Percentiles rank a stretch among this genome's conserved stretches.
Evolutionary conservation across 305 asterid genomes (phyloP).

Genomic region (Fraxinus paxiana): DNA sequence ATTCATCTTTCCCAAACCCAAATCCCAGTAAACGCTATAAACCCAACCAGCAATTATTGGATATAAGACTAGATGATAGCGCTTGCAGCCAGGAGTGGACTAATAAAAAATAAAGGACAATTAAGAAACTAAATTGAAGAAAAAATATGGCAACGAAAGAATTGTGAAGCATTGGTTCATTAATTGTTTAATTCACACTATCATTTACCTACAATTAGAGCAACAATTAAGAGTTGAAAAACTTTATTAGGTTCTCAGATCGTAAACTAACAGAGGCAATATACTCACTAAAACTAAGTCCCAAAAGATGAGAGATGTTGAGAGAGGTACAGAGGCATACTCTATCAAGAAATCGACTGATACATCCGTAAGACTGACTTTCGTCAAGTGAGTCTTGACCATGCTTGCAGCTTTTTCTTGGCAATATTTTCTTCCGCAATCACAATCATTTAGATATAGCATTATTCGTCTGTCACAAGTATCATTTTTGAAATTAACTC

Average conservation of each 20-base stretch:
- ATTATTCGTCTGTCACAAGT: slow-evolving; percentile 66
- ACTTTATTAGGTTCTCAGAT: not conserved
- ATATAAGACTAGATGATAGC: slow-evolving; percentile 9
- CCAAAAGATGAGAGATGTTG: not conserved
- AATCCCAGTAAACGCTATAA: not conserved
- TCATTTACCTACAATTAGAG: not conserved
- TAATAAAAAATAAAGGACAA: not conserved
- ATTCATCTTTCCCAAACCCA: slow-evolving; percentile 11
- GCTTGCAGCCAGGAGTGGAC: slow-evolving; percentile 7
- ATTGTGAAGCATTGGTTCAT: not conserved
- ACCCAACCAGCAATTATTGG: not conserved
- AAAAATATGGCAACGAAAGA: not conserved
- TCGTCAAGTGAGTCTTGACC: slow-evolving; percentile 70
- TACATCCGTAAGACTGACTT: slow-evolving; percentile 70
- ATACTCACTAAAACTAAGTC: not conserved
- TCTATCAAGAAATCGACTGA: slow-evolving; percentile 81
- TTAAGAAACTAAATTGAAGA: not conserved
- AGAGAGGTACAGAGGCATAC: slow-evolving; percentile 39
- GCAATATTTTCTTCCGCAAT: slow-evolving; percentile 76
- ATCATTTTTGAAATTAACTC: slow-evolving; percentile 73
- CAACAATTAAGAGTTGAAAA: not conserved
- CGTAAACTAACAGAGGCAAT: not conserved
- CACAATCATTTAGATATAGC: slow-evolving; percentile 71
- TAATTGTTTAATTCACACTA: not conserved
- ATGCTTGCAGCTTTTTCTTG: slow-evolving; percentile 62